These are phyloP conservation scores for Eucalyptus microcorys DNA, from an alignment of 345 rosid genomes.

Conservation along the genomic window DNA sequence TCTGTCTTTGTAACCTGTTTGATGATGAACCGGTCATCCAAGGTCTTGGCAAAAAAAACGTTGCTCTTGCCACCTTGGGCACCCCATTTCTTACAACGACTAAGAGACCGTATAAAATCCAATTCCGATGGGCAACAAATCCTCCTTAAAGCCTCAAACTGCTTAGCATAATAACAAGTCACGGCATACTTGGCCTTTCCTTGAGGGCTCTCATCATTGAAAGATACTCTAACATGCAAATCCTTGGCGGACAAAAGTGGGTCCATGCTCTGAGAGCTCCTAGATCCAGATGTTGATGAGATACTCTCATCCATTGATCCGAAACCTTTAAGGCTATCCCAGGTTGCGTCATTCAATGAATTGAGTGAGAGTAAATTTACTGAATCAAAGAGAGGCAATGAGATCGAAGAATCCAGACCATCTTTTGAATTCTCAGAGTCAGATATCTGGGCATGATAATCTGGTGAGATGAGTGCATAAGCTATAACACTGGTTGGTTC, in stretches of 20 bases:
- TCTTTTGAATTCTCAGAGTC: slow-evolving; percentile 53
- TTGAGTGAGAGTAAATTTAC: slow-evolving; percentile 35
- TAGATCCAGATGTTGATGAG: slow-evolving; percentile 9
- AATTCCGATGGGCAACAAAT: slow-evolving; percentile 81
- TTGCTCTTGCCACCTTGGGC: slow-evolving; percentile 99
- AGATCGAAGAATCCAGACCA: slow-evolving; percentile 18
- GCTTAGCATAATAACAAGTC: slow-evolving; percentile 80
- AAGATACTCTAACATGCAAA: slow-evolving; percentile 68
- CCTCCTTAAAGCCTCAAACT: slow-evolving; percentile 81
- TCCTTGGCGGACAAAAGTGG: slow-evolving; percentile 45
- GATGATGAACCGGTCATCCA: slow-evolving; percentile 93
- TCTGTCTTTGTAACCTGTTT: slow-evolving; percentile 96
- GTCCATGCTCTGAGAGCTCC: slow-evolving; percentile 38
- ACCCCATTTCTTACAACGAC: slow-evolving; percentile 98
- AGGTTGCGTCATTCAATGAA: slow-evolving; percentile 34
- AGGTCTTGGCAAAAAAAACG: slow-evolving; percentile 91
- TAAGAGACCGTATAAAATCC: slow-evolving; percentile 78
- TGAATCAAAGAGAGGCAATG: slow-evolving; percentile 47
- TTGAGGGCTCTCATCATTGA: slow-evolving; percentile 55
- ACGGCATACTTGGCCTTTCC: slow-evolving; percentile 76
- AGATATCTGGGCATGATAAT: slow-evolving; percentile 50
- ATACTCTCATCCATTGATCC: slow-evolving; percentile 49
- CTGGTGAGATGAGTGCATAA: slow-evolving; percentile 64
- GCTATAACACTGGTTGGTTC: slow-evolving; percentile 92
- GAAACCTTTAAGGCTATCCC: slow-evolving; percentile 29